Percentiles rank a stretch among this genome's conserved stretches.
These are phyloP conservation scores for Chrysoporthe puriensis DNA, from an alignment of 2,329 filamentous ascomycete genomes.

Conservation along the genomic window DNA sequence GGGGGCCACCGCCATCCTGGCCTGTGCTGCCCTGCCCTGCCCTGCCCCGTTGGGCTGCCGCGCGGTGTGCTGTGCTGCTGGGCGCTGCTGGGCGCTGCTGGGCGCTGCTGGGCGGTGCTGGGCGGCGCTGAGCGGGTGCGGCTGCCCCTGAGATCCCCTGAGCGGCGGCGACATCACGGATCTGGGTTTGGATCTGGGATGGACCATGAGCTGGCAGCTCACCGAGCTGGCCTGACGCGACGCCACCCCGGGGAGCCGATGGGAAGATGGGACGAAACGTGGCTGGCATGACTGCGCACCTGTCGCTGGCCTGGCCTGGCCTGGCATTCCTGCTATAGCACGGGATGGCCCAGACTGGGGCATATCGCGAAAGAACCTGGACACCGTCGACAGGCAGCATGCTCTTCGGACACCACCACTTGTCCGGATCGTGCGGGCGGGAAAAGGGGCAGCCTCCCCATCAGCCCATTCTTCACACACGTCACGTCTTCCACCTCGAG, in stretches of 20 bases:
- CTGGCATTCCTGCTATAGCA: too few relatives aligned
- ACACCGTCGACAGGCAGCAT: slow-evolving; percentile 1
- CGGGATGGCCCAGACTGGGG: too few relatives aligned
- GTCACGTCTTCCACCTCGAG: slow-evolving; percentile 3
- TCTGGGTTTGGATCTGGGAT: not conserved
- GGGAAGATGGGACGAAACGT: slow-evolving; percentile 25
- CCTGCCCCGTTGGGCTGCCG: not conserved
- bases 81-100: not conserved
- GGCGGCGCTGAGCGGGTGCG: not conserved
- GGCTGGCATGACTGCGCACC: slow-evolving; percentile 9
- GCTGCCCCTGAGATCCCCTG: slow-evolving; percentile 15
- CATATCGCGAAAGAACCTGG: not conserved
- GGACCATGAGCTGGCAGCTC: not conserved
- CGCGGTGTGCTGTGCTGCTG: not conserved
- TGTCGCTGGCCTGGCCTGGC: not conserved
- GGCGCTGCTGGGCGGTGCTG: not conserved
- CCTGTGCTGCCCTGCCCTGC: not conserved
- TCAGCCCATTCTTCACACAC: not conserved
- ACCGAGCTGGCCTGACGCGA: not conserved
- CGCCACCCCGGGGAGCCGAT: not conserved
- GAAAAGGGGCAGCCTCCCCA: not conserved
- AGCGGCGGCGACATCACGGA: not conserved
- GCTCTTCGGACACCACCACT: not conserved
- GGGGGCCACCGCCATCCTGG: not conserved
- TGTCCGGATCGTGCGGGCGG: not conserved